These are phyloP conservation scores for Mycosphaerella sp. DNA, from an alignment of 2,329 filamentous ascomycete genomes.

Conservation along the genomic window DNA sequence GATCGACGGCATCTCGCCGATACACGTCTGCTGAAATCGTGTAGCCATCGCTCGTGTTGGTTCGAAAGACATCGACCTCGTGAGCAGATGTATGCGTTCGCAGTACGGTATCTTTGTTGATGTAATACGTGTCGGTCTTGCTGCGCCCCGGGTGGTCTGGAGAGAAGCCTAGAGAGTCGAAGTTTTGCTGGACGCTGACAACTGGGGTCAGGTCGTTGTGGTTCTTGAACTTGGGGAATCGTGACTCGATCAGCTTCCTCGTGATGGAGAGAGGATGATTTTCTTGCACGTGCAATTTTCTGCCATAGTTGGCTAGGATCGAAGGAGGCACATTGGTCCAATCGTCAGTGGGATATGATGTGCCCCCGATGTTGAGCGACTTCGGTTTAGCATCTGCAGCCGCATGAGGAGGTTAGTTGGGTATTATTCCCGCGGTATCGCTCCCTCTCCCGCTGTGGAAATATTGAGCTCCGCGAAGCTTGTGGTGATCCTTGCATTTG, in stretches of 20 bases:
- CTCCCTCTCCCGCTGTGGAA: background rate
- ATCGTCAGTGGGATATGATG: conserved; percentile 59
- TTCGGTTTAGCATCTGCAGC: conserved; percentile 7
- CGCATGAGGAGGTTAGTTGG: background rate
- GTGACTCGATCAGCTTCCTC: conserved; percentile 82
- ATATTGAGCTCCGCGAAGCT: background rate
- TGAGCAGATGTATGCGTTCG: conserved; percentile 94
- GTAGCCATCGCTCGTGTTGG: conserved; percentile 68
- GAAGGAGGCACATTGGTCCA: conserved; percentile 81
- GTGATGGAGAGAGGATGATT: conserved; percentile 90
- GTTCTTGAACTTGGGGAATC: conserved; percentile 70
- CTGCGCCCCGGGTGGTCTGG: conserved; percentile 79
- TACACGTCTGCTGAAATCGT: conserved; percentile 94
- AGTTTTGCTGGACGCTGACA: conserved; percentile 80
- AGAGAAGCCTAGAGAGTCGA: conserved; percentile 93
- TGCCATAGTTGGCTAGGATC: conserved; percentile 66
- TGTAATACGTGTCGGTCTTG: conserved; percentile 89
- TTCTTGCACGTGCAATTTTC: conserved; percentile 79
- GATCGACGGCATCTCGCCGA: conserved; percentile 86
- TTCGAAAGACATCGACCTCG: conserved; percentile 73
- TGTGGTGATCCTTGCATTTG: background rate
- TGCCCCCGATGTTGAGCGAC: conserved; percentile 51
- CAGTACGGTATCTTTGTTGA: conserved; percentile 76
- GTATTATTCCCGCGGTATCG: conserved; percentile 1
- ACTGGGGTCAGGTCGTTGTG: conserved; percentile 77